Base-by-base conservation (phyloP, 192 early-diverging fungal genomes). In the Coemansia sp. region DNA sequence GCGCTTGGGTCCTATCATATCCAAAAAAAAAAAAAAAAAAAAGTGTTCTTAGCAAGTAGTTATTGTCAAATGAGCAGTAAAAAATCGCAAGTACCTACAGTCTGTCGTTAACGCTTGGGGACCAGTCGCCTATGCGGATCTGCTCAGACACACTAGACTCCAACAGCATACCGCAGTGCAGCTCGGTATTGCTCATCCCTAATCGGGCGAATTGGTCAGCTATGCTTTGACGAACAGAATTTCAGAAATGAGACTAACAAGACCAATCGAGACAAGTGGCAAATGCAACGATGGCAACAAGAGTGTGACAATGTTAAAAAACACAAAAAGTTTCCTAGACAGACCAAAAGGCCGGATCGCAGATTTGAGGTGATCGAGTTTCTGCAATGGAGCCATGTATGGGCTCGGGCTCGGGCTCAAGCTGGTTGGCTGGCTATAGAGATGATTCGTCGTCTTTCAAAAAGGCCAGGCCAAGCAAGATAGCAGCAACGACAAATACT, bases 391-490 rank as follows among this genome's bases (percentile, higher is more conserved):
- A n/a, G n/a, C n/a, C n/a, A n/a, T n/a, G n/a, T n/a, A n/a, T n/a
- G n/a, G n/a, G n/a, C n/a, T n/a, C n/a, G n/a, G n/a, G n/a, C n/a
- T n/a, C n/a, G n/a, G n/a, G n/a, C n/a, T n/a, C n/a, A n/a, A n/a
- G n/a, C n/a, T n/a, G n/a, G n/a, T n/a, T n/a, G n/a, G n/a, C n/a
- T n/a, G n/a, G n/a, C 6, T 46, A 43, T 3, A 67, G 39, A 33
- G 52, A 60, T 4, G 69, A 56, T 33, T 73, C 63, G 37, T 72
- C 63, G 37, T 72, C 57, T 60, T 94, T 98, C 65, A 97, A 91
- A 17, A 86, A 89, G 6, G 84, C 83, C 12, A 98, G 54, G 2
- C 92, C 96, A 15, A 83, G 86, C 0, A 95, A 63, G 21, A 98
- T 86, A 18, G 90, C 91, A 22, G 74, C 80, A 8, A 85, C 83